Base-by-base conservation (phyloP, 2,329 filamentous ascomycete species). In the Coleophoma crateriformis region DNA sequence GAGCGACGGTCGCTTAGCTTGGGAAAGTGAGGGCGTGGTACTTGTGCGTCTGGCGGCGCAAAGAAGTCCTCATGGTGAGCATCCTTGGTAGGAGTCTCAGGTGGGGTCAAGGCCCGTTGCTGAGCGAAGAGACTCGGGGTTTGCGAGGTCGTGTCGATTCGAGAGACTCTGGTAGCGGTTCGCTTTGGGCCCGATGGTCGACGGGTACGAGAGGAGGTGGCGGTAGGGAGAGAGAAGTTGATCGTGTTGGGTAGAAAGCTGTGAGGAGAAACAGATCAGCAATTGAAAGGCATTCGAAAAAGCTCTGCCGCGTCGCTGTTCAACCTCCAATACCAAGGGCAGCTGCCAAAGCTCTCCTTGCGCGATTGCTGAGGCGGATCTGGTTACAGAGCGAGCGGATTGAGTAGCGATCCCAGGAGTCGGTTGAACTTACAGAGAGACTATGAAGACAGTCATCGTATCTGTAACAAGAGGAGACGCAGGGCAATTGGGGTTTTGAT, bases 211-310 rank as follows among this genome's bases (percentile, higher is more conserved):
- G 68, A 70, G 46, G 73, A 72, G 33, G 74, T 76, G 50, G 53
- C 61, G 37, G 76, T 75, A 11, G 81, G 80, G 50, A 88, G 76
- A 59, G 85, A 84, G 68, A 97, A 97, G 68, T 95, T 85, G 62
- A 96, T 77, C 38, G 92, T 97, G 67, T 95, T 91, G 33, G 92
- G 92, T 34, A 96, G 80, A 66, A 96, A 96, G 50, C 91, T 96
- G 64, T n/a, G 13, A 32, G 33, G 13, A 49, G 14, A 41, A 27
- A 27, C 27, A 27, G 7, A 10, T 27, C 27, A 27, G 27, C 27
- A 27, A 27, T 27, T 27, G 27, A 27, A 3, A 10, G 27, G 27
- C 27, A 27, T 7, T 27, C 6, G 27, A 27, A 27, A 4, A 2
- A 27, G 27, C 27, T 20, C 27, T 34, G 40, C 13, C 43, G 49